Conservation (phyloP, 768 basidiomycete genomes). For the Serpula lacrymans region DNA sequence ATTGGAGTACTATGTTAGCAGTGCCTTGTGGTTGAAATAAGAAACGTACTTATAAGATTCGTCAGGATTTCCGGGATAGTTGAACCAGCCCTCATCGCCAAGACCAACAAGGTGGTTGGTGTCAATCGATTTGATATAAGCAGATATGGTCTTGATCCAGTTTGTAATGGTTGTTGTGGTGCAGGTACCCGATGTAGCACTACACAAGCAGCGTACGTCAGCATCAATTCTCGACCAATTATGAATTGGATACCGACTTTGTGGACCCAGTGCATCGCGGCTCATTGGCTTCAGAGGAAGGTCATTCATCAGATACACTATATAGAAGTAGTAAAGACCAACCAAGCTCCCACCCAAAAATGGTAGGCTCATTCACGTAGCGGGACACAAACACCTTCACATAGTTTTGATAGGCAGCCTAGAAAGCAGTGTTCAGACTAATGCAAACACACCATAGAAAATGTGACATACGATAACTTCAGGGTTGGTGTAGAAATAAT, state of each 20-base stretch:
- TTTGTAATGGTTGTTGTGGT: constrained; percentile 49
- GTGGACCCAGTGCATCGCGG: constrained; percentile 17
- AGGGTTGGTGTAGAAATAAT: constrained; percentile 24
- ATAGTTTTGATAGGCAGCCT: constrained; percentile 24
- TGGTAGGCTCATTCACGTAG: constrained; percentile 21
- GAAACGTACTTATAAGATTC: constrained; percentile 53
- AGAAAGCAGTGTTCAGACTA: too few species aligned
- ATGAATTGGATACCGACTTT: constrained; percentile 1
- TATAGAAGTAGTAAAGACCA: background rate
- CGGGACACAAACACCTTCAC: constrained; percentile 19
- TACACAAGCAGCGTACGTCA: too few species aligned
- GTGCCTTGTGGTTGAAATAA: background rate
- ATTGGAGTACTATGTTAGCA: constrained; percentile 1
- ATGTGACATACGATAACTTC: constrained; percentile 13
- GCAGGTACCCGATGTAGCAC: too few species aligned
- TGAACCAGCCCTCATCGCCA: constrained; percentile 67
- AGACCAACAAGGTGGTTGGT: constrained; percentile 58
- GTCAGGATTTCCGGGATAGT: constrained; percentile 44
- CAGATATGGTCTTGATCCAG: constrained; percentile 54
- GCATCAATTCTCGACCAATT: background rate
- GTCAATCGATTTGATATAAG: constrained; percentile 64
- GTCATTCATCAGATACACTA: background rate
- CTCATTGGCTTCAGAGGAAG: constrained; percentile 14
- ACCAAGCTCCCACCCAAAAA: constrained; percentile 24
- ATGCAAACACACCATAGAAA: background rate